Evolutionary conservation across 2,329 filamentous ascomycete genomes (phyloP).

Genomic region (Apiospora hydei): DNA sequence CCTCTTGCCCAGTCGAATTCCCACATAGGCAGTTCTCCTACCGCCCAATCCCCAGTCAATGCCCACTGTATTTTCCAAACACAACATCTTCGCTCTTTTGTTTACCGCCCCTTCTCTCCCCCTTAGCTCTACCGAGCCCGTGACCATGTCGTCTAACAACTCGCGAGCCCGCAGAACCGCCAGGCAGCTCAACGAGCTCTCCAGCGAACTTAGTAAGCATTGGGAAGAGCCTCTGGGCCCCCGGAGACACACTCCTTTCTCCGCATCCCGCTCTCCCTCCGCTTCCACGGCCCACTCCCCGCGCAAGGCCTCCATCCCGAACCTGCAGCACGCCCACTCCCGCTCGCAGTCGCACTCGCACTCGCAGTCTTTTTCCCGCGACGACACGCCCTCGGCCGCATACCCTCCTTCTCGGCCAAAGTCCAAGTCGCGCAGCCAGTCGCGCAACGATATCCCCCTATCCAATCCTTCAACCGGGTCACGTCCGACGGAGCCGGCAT

Average conservation of each 20-base stretch:
- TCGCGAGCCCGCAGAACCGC: constrained; percentile 32
- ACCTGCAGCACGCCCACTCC: background rate
- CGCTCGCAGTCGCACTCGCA: background rate
- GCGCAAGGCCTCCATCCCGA: constrained; percentile 9
- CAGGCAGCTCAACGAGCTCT: constrained; percentile 31
- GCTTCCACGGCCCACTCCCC: constrained; percentile 22
- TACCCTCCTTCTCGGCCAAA: background rate
- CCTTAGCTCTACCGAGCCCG: constrained; percentile 14
- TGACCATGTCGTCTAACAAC: constrained; percentile 29
- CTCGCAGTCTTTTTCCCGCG: background rate
- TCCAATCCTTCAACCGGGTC: background rate
- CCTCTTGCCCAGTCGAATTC: background rate
- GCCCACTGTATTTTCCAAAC: constrained; percentile 21
- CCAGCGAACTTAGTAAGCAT: constrained; percentile 32
- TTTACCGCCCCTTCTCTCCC: background rate
- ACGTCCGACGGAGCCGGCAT: constrained; percentile 6
- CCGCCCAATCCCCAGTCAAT: constrained; percentile 5
- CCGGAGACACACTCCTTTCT: constrained; percentile 27
- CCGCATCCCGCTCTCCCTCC: constrained; percentile 20
- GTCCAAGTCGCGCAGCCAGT: constrained; percentile 13
- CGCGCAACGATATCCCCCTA: background rate
- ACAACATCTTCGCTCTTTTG: constrained; percentile 1
- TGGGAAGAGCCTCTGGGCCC: constrained; percentile 30
- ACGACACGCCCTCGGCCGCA: background rate
- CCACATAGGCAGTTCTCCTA: constrained; percentile 3